Conservation (phyloP, 176 grass and related monocot genomes). For the Alloteropsis semialata region DNA sequence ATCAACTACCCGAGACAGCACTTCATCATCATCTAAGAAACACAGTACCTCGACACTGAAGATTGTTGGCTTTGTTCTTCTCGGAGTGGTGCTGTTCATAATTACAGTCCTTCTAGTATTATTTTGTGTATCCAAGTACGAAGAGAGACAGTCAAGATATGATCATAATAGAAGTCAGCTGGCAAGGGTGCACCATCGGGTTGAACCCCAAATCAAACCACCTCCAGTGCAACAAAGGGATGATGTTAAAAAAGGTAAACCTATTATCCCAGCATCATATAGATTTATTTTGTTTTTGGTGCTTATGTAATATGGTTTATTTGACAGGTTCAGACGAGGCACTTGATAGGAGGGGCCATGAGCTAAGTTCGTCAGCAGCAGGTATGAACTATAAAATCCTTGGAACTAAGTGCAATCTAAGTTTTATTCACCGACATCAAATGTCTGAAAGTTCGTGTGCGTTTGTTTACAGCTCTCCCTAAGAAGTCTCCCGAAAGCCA, state of each 20-base stretch:
- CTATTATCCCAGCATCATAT: constrained; percentile 16
- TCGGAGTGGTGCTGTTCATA: constrained; percentile 60
- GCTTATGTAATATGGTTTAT: constrained; percentile 23
- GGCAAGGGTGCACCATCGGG: constrained; percentile 42
- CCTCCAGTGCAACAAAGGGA: constrained; percentile 46
- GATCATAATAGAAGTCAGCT: constrained; percentile 52
- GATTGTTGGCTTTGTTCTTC: constrained; percentile 80
- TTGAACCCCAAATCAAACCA: constrained; percentile 47
- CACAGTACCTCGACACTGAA: constrained; percentile 55
- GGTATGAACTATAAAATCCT: constrained; percentile 48
- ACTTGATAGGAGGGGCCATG: constrained; percentile 34
- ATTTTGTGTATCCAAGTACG: constrained; percentile 79
- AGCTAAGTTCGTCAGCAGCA: constrained; percentile 37
- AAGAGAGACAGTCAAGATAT: constrained; percentile 65
- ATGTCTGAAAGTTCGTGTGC: constrained; percentile 16
- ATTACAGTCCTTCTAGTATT: constrained; percentile 55
- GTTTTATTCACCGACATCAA: not conserved
- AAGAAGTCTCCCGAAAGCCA: constrained; percentile 51
- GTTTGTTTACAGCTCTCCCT: constrained; percentile 42
- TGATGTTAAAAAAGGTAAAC: constrained; percentile 54
- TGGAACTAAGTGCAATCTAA: not conserved
- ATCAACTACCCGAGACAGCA: constrained; percentile 45
- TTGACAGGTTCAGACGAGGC: constrained; percentile 29
- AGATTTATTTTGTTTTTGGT: not conserved
- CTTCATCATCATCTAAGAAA: constrained; percentile 41